A percentile compares a stretch with the other conserved stretches of the same genome.
Evolutionary conservation across 2,329 filamentous ascomycete species (phyloP).

Genomic region (Pseudopyricularia cyperi): DNA sequence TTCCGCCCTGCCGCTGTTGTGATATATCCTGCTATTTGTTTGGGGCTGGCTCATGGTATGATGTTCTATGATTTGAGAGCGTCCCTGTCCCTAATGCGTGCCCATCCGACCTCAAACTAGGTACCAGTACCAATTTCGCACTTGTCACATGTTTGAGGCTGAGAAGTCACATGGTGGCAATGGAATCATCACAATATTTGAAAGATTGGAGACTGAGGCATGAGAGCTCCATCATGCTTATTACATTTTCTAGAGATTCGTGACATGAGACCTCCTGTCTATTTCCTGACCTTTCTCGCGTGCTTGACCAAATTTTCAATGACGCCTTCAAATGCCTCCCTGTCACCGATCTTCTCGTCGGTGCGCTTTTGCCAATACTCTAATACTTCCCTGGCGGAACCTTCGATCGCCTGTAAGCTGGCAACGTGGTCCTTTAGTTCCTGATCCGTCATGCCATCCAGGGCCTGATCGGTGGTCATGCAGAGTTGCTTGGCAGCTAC

Average conservation of each 20-base stretch:
- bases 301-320: constrained; percentile 95
- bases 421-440: constrained; percentile 63
- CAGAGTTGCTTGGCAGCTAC: constrained; percentile 68
- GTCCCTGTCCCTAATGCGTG: too few relatives aligned
- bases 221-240: background rate
- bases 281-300: constrained; percentile 68
- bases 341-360: constrained; percentile 78
- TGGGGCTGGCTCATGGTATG: too few relatives aligned
- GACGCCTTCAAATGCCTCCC: constrained; percentile 89
- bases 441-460: constrained; percentile 63
- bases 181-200: too few relatives aligned
- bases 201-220: too few relatives aligned
- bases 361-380: constrained; percentile 81
- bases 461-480: constrained; percentile 70
- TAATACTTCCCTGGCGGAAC: constrained; percentile 61
- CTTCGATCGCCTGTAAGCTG: constrained; percentile 55
- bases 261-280: background rate
- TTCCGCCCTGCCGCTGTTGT: too few relatives aligned
- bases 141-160: too few relatives aligned
- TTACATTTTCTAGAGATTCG: background rate
- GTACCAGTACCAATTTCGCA: too few relatives aligned
- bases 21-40: too few relatives aligned
- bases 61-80: too few relatives aligned
- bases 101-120: too few relatives aligned
- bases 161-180: too few relatives aligned